Evolutionary conservation across 148 eudicot genomes (phyloP).

Genomic region (Hydrangea macrophylla): DNA sequence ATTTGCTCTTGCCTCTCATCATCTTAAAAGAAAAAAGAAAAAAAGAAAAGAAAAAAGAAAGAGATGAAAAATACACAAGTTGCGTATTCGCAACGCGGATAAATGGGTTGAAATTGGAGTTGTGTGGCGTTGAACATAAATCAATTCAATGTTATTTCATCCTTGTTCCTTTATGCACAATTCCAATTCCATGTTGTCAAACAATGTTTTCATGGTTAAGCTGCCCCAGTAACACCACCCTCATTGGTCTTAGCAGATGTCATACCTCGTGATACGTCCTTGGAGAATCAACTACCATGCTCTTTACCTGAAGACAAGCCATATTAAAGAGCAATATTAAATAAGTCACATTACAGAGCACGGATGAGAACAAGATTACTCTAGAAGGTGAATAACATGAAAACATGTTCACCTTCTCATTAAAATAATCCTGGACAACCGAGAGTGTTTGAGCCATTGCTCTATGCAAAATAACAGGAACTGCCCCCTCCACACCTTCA

Average conservation of each 20-base stretch:
- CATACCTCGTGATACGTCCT: conserved; percentile 94
- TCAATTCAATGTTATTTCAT: too few relatives aligned
- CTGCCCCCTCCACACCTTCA: conserved; percentile 89
- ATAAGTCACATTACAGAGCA: conserved; percentile 2
- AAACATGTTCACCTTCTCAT: conserved; percentile 52
- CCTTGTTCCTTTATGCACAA: too few relatives aligned
- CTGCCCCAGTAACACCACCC: neutral
- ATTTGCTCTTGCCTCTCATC: neutral
- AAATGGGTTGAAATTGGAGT: too few relatives aligned
- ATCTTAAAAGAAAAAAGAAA: conserved; percentile 5
- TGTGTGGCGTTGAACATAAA: too few relatives aligned
- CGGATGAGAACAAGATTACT: neutral
- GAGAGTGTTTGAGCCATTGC: conserved; percentile 95
- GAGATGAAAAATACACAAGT: too few relatives aligned
- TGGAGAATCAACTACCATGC: conserved; percentile 93
- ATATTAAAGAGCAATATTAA: conserved; percentile 6
- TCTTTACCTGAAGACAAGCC: conserved; percentile 58
- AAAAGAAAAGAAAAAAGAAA: too few relatives aligned
- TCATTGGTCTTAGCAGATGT: neutral
- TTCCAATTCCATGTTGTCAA: neutral
- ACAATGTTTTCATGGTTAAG: neutral
- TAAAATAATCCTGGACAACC: conserved; percentile 92
- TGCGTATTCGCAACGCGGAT: too few relatives aligned
- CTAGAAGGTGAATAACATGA: conserved; percentile 8
- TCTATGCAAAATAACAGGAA: conserved; percentile 79